Conservation (phyloP, 805 yeast species). For the Yarrowia deformans region DNA sequence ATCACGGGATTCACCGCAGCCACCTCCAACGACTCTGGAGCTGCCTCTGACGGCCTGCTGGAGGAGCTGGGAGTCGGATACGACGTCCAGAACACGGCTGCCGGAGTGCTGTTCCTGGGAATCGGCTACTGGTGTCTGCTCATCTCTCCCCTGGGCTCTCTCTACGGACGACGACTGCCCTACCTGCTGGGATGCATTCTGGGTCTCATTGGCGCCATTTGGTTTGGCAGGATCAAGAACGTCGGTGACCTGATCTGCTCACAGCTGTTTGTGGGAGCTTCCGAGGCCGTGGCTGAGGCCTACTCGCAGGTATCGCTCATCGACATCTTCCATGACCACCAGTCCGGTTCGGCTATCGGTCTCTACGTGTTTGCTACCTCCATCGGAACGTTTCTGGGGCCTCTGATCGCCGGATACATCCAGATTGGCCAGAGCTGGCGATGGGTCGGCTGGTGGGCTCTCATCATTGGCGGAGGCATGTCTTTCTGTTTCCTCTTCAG, state of each 20-base stretch:
- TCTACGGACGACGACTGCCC: slow-evolving; percentile 72
- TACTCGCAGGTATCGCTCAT: slow-evolving; percentile 69
- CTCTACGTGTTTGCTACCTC: slow-evolving; percentile 77
- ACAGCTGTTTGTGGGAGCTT: slow-evolving; percentile 78
- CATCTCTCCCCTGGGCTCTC: slow-evolving; percentile 70
- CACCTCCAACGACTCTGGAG: slow-evolving; percentile 74
- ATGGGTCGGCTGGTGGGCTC: slow-evolving; percentile 78
- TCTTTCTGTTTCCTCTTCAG: slow-evolving; percentile 62
- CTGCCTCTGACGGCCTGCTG: slow-evolving; percentile 71
- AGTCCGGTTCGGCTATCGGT: slow-evolving; percentile 75
- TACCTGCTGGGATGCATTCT: slow-evolving; percentile 66
- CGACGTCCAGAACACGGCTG: slow-evolving; percentile 77
- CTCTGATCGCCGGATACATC: slow-evolving; percentile 75
- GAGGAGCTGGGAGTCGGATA: slow-evolving; percentile 69
- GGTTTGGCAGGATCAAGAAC: slow-evolving; percentile 67
- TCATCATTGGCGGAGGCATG: slow-evolving; percentile 68
- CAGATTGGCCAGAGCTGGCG: slow-evolving; percentile 65
- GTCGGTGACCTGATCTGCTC: slow-evolving; percentile 76
- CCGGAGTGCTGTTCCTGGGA: slow-evolving; percentile 75
- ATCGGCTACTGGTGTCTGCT: slow-evolving; percentile 71
- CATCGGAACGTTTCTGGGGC: slow-evolving; percentile 80
- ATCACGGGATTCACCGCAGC: slow-evolving; percentile 59
- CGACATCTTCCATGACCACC: slow-evolving; percentile 80
- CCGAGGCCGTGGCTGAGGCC: slow-evolving; percentile 83
- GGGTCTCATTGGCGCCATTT: slow-evolving; percentile 70